Percentiles rank a stretch among this genome's conserved stretches.
Conservation (phyloP, 768 basidiomycete species). For the Naganishia randhawae region DNA sequence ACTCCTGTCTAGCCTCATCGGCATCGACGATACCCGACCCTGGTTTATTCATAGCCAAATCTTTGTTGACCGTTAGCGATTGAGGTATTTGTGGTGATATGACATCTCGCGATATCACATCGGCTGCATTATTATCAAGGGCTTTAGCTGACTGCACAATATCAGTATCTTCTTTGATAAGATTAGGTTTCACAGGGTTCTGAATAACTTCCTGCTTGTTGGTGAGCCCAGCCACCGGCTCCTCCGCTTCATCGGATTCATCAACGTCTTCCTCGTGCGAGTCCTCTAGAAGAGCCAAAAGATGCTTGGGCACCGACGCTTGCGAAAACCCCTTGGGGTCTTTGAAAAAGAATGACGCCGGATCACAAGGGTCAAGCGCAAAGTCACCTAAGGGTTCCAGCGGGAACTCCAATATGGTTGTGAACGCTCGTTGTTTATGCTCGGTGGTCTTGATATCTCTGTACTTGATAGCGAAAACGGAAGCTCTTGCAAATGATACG, state of each 20-base stretch:
- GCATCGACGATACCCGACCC: constrained; percentile 10
- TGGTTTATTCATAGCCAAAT: constrained; percentile 9
- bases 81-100: background rate
- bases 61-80: constrained; percentile 5
- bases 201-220: background rate
- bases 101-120: background rate
- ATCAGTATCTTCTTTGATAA: background rate
- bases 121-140: background rate
- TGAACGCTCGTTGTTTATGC: constrained; percentile 5
- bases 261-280: constrained; percentile 19
- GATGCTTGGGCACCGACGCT: background rate
- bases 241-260: background rate
- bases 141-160: background rate
- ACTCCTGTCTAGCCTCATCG: constrained; percentile 10
- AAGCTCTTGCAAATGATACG: constrained; percentile 6
- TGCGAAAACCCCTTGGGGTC: constrained; percentile 26
- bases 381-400: constrained; percentile 19
- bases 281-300: background rate
- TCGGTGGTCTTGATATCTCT: background rate
- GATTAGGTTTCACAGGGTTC: background rate
- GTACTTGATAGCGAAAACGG: constrained; percentile 19
- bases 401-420: constrained; percentile 23
- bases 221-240: background rate
- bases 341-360: constrained; percentile 24
- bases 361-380: background rate